These are phyloP conservation scores for Lepiota subincarnata DNA, from an alignment of 768 basidiomycete species.

Conservation along the genomic window DNA sequence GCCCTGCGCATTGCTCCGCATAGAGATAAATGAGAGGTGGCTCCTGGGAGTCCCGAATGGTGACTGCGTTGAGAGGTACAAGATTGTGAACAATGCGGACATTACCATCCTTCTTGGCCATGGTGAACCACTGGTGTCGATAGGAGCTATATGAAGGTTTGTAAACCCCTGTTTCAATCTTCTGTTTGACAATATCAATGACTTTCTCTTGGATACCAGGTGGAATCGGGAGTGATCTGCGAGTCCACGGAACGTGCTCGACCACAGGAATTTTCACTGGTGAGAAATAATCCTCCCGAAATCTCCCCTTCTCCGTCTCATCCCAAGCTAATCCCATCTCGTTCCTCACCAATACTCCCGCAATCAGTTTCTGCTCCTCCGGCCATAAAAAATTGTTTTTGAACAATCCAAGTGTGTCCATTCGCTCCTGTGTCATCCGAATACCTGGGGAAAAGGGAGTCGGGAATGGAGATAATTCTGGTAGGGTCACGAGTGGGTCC, in stretches of 20 bases:
- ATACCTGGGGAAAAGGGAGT: not conserved
- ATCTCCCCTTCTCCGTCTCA: conserved; percentile 15
- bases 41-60: conserved; percentile 31
- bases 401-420: not conserved
- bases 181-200: conserved; percentile 24
- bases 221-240: conserved; percentile 31
- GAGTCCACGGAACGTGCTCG: conserved; percentile 32
- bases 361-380: not conserved
- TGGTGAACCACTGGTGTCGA: conserved; percentile 33
- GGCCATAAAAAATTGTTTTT: not conserved
- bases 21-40: conserved; percentile 30
- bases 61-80: conserved; percentile 33
- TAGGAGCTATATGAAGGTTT: conserved; percentile 33
- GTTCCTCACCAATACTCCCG: not conserved
- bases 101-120: conserved; percentile 30
- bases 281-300: conserved; percentile 19
- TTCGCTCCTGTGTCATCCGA: not conserved
- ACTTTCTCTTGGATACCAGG: conserved; percentile 28
- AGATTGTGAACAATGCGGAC: conserved; percentile 35
- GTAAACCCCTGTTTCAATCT: conserved; percentile 33
- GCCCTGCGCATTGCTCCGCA: conserved; percentile 25
- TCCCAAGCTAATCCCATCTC: conserved; percentile 8
- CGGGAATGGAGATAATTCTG: not conserved
- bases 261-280: conserved; percentile 27
- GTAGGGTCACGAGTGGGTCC: conserved; percentile 2